phyloP scores from a whole-genome alignment of 2,329 filamentous ascomycete genomes.

The Botrytis tulipae region DNA sequence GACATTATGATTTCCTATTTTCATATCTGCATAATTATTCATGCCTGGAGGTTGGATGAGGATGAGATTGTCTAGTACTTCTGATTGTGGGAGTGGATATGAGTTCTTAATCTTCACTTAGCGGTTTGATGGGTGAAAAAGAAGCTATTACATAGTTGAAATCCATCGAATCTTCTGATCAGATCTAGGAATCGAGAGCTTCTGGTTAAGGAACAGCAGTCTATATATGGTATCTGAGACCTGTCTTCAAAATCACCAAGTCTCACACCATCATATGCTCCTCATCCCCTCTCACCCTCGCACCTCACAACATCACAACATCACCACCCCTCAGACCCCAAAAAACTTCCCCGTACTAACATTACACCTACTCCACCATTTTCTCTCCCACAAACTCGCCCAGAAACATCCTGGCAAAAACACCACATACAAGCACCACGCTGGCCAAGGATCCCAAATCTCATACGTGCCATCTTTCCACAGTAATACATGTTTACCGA shows the following conservation, averaged over 20 bases:
- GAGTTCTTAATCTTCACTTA: neutral
- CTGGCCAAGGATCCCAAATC: conserved; percentile 55
- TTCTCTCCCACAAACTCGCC: conserved; percentile 43
- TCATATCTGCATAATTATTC: fast-evolving
- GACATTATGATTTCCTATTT: no score
- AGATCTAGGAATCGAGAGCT: neutral
- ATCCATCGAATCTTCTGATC: neutral
- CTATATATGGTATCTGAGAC: neutral
- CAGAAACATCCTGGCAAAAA: conserved; percentile 56
- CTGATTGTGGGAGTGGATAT: no score
- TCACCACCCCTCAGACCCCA: conserved; percentile 21
- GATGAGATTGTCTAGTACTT: no score
- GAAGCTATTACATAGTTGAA: fast-evolving
- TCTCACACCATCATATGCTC: neutral
- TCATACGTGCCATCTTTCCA: conserved; percentile 57
- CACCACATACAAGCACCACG: conserved; percentile 55
- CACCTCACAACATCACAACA: no score
- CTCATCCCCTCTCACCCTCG: neutral
- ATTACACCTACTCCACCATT: conserved; percentile 63
- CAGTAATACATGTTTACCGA: conserved; percentile 44
- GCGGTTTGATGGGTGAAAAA: neutral
- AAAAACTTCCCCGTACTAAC: conserved; percentile 65
- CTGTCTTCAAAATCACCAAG: no score
- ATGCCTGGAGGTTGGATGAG: no score
- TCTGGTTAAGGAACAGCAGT: fast-evolving